These are phyloP conservation scores for Penicillium sp. DNA, from an alignment of 2,329 filamentous ascomycete species.

Conservation along the genomic window DNA sequence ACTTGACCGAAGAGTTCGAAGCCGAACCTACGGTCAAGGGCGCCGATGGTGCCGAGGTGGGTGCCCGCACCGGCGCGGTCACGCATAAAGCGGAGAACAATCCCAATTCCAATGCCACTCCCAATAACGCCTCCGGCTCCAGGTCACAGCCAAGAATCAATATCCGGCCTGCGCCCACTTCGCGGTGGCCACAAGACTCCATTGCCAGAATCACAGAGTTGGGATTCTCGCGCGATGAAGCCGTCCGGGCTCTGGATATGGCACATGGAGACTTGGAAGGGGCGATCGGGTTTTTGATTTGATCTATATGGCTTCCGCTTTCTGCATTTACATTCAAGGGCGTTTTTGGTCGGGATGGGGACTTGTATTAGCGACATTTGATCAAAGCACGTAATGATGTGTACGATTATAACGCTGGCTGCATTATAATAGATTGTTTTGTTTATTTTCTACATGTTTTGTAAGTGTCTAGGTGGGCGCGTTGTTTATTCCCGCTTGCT, in stretches of 20 bases:
- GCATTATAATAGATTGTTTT: conserved; percentile 8
- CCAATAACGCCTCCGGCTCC: conserved; percentile 20
- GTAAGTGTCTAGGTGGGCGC: not conserved
- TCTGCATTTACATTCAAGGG: conserved; percentile 17
- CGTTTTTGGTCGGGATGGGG: conserved; percentile 12
- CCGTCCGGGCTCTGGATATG: conserved; percentile 76
- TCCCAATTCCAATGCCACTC: conserved; percentile 8
- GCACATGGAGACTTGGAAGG: conserved; percentile 83
- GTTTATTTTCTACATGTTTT: not conserved
- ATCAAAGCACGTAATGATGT: conserved; percentile 12
- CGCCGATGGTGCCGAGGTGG: conserved; percentile 84
- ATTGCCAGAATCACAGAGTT: conserved; percentile 75
- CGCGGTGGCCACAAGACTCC: conserved; percentile 58
- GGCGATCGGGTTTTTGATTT: conserved; percentile 83
- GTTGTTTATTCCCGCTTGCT: conserved; percentile 30
- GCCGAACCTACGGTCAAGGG: conserved; percentile 83
- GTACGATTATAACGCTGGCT: conserved; percentile 10
- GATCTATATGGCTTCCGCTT: conserved; percentile 42
- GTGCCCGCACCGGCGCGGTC: conserved; percentile 72
- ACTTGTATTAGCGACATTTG: conserved; percentile 22
- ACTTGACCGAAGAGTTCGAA: conserved; percentile 66
- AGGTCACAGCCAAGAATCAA: conserved; percentile 22
- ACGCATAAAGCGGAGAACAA: conserved; percentile 36
- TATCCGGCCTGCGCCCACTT: conserved; percentile 30
- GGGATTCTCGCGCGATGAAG: conserved; percentile 73